phyloP scores from a whole-genome alignment of 345 rosid species.

The Eucalyptus sideroxylon region DNA sequence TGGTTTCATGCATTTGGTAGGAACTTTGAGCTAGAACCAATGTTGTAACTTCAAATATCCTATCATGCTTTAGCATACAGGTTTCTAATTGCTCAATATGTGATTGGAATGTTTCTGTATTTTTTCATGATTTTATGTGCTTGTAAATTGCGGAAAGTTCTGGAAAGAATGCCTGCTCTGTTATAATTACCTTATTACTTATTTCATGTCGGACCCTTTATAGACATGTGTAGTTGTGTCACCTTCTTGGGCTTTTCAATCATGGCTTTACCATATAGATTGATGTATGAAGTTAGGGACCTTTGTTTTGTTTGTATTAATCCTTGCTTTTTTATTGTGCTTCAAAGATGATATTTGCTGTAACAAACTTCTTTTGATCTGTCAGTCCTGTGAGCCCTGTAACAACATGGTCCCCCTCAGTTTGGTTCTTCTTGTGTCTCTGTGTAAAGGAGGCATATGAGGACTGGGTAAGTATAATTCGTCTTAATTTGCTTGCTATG shows the following conservation, averaged over 20 bases:
- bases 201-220: not conserved
- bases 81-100: not conserved
- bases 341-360: not conserved
- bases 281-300: not conserved
- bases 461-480: slow-evolving; percentile 66
- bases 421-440: slow-evolving; percentile 96
- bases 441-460: slow-evolving; percentile 97
- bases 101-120: not conserved
- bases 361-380: slow-evolving; percentile 1
- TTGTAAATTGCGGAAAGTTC: not conserved
- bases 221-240: not conserved
- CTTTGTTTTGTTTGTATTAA: not conserved
- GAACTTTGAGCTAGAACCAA: not conserved
- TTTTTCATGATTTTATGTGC: not conserved
- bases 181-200: not conserved
- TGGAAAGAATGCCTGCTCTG: not conserved
- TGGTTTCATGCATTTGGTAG: not conserved
- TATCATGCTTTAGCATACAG: not conserved
- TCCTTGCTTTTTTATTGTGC: not conserved
- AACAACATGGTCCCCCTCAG: slow-evolving; percentile 88
- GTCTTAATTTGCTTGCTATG: not conserved
- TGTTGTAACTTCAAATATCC: not conserved
- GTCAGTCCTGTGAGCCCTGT: slow-evolving; percentile 98
- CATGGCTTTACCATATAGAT: not conserved
- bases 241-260: not conserved